Conservation (phyloP, 225 moss, liverwort and hornwort genomes). For the Lunularia cruciata region DNA sequence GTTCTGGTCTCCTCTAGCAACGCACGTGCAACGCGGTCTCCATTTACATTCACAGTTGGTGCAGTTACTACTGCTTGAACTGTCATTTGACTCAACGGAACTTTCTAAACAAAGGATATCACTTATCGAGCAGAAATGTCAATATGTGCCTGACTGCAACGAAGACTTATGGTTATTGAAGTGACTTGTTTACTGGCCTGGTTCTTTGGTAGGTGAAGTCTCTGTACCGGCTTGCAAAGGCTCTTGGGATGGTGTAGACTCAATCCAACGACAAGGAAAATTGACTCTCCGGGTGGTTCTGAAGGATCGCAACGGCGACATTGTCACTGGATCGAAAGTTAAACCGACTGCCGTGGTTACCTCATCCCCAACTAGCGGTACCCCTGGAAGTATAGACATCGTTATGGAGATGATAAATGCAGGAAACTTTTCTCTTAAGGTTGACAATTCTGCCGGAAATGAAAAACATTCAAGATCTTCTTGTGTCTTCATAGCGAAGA, state of each 20-base stretch:
- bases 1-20: not conserved
- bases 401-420: not conserved
- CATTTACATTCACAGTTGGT: slow-evolving; percentile 5
- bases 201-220: not conserved
- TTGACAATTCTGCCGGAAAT: not conserved
- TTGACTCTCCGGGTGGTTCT: not conserved
- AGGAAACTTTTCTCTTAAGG: not conserved
- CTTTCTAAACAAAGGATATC: no score
- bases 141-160: no score
- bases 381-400: slow-evolving; percentile 4
- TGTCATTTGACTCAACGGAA: no score
- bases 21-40: not conserved
- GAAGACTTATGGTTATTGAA: no score
- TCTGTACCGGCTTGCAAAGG: slow-evolving; percentile 9
- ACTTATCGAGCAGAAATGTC: no score
- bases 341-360: not conserved
- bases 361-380: not conserved
- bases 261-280: not conserved
- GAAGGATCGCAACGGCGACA: not conserved
- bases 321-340: not conserved
- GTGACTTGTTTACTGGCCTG: not conserved
- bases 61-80: no score
- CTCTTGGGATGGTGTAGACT: not conserved
- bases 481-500: not conserved
- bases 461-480: slow-evolving; percentile 11